phyloP scores from a whole-genome alignment of 2,329 filamentous ascomycete species.

The Xylariaceae sp. region DNA sequence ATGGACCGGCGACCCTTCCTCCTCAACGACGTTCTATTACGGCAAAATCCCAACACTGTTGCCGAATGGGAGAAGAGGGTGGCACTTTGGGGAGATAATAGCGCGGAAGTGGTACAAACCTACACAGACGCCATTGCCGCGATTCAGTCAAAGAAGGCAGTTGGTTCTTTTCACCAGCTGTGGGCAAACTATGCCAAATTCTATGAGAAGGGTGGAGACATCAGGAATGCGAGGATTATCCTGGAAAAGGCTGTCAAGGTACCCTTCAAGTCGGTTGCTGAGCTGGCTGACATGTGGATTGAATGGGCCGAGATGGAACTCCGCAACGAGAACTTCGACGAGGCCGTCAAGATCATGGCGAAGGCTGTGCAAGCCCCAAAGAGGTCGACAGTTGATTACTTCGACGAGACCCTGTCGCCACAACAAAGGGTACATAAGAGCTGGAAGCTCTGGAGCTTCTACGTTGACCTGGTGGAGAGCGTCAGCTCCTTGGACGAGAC shows the following conservation, averaged over 20 bases:
- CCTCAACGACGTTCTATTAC: constrained; percentile 87
- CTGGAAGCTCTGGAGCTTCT: constrained; percentile 99
- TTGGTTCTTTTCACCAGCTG: constrained; percentile 87
- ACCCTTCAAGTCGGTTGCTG: constrained; percentile 93
- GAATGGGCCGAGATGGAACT: constrained; percentile 99
- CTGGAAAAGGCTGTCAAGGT: constrained; percentile 98
- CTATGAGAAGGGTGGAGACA: constrained; percentile 81
- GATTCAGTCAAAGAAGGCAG: constrained; percentile 87
- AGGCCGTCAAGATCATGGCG: constrained; percentile 90
- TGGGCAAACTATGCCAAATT: constrained; percentile 98
- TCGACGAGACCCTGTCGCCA: constrained; percentile 86
- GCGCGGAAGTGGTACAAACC: constrained; percentile 81
- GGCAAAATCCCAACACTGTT: constrained; percentile 95
- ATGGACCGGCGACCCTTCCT: constrained; percentile 97
- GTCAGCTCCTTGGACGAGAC: constrained; percentile 88
- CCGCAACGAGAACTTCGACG: constrained; percentile 90
- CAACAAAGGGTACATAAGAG: constrained; percentile 98
- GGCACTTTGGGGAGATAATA: constrained; percentile 92
- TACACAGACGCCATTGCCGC: constrained; percentile 92
- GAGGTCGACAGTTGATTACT: constrained; percentile 96
- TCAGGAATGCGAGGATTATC: constrained; percentile 80
- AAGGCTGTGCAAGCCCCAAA: constrained; percentile 97
- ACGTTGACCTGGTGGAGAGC: constrained; percentile 94
- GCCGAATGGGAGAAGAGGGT: constrained; percentile 96
- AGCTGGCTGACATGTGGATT: constrained; percentile 97